Evolutionary conservation across 192 early-diverging fungal species (phyloP), one percentile per base, ranked within the genome.

Genomic region (Phycomyces blakesleeanus): DNA sequence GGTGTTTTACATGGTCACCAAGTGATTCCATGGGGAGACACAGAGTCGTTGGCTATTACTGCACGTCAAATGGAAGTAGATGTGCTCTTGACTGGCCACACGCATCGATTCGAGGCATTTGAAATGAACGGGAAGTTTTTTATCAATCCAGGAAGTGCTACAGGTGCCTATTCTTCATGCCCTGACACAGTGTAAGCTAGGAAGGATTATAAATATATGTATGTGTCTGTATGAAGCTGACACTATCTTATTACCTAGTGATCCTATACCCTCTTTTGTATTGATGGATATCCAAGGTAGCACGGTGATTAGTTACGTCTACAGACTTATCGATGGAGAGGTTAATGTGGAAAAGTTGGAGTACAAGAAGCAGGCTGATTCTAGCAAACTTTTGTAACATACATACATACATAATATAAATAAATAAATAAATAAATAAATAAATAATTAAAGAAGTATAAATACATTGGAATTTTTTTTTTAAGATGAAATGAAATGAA

Each of bases 121-220:
- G 96, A 98, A 74, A 76, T 87, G 57, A 91, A 98, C 34, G 93
- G 93, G 14, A 78, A 89, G 68, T 94, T 95, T 63, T 98, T 92
- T 72, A 83, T 97, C 29, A 94, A 97, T 70, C 96, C 96, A 1
- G 96, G 96, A n/a, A 92, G 87, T 37, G 91, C 94, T 15, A 98
- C 96, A 0, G 96, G 95, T 24, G 92, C 91, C 0, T 95, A 84
- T 62, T 60, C 63, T 34, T 52, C 61, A 54, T 44, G 54, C 42
- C 61, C 65, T 49, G 69, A 41, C 1, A 54, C 29, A 34, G 27
- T 20, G 67, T 72, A 66, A 65, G 60, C n/a, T n/a, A n/a, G n/a
- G n/a, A n/a, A n/a, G n/a, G n/a, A n/a, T n/a, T n/a, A n/a, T n/a
- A n/a, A n/a, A n/a, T n/a, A n/a, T n/a, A n/a, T n/a, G n/a, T n/a